These are phyloP conservation scores for Borovskyia barvae DNA, from an alignment of 208 protist species.

Conservation along the genomic window DNA sequence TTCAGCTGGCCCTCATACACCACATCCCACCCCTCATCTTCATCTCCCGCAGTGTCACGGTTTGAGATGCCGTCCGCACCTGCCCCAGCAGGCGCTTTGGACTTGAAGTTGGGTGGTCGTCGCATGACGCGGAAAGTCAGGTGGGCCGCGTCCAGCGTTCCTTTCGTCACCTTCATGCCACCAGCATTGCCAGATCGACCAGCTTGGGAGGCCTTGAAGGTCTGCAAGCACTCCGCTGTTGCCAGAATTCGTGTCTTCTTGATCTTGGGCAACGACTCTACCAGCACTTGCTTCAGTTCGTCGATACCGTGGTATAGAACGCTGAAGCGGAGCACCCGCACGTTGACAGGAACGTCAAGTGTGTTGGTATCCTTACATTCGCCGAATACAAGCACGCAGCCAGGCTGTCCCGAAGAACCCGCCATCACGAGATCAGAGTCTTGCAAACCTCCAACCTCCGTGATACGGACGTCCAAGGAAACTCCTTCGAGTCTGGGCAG, in stretches of 20 bases:
- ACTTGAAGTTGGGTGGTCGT: conserved; percentile 29
- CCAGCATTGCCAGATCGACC: conserved; percentile 80
- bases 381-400: conserved; percentile 83
- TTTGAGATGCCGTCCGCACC: conserved; percentile 2
- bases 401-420: conserved; percentile 59
- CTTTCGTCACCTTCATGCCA: conserved; percentile 78
- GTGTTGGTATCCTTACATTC: conserved; percentile 57
- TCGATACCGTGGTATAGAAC: conserved; percentile 90
- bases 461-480: conserved; percentile 65
- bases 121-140: conserved; percentile 69
- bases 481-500: conserved; percentile 77
- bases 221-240: conserved; percentile 74
- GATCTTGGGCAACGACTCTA: conserved; percentile 73
- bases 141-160: conserved; percentile 66
- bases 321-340: conserved; percentile 75
- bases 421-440: conserved; percentile 71
- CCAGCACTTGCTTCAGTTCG: conserved; percentile 72
- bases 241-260: conserved; percentile 61
- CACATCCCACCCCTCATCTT: conserved; percentile 40
- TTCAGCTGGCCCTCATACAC: conserved; percentile 88
- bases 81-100: conserved; percentile 5
- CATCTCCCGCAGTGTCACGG: conserved; percentile 21
- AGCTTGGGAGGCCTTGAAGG: conserved; percentile 84
- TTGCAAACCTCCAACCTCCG: conserved; percentile 72
- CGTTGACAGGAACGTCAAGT: conserved; percentile 73